phyloP scores from a whole-genome alignment of 345 rosid genomes.

The Heritiera fomes region DNA sequence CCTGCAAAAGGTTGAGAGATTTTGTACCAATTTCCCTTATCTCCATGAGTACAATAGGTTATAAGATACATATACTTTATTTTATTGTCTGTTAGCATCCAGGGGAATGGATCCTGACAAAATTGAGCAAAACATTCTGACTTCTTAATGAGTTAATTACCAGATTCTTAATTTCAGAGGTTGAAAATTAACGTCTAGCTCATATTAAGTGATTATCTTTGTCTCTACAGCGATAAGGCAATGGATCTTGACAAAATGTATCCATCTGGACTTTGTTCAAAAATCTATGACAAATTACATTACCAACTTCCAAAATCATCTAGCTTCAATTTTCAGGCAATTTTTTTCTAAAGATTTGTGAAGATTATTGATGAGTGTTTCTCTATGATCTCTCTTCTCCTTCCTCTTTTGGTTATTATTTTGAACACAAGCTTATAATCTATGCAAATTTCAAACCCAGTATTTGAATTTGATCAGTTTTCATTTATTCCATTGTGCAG shows the following conservation, averaged over 20 bases:
- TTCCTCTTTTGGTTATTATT: conserved; percentile 12
- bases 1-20: neutral
- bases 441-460: neutral
- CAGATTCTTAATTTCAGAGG: neutral
- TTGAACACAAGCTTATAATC: neutral
- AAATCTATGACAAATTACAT: too few relatives aligned
- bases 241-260: neutral
- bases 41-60: too few relatives aligned
- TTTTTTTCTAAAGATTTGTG: too few relatives aligned
- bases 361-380: neutral
- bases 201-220: too few relatives aligned
- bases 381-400: neutral
- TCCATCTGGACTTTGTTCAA: too few relatives aligned
- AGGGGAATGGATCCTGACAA: conserved; percentile 34
- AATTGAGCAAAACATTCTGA: neutral
- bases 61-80: neutral
- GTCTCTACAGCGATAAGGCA: too few relatives aligned
- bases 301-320: too few relatives aligned
- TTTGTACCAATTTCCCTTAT: too few relatives aligned
- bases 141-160: neutral
- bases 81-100: conserved; percentile 21
- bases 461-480: conserved; percentile 6
- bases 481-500: conserved; percentile 37
- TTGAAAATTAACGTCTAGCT: neutral
- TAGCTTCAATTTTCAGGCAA: too few relatives aligned